These are phyloP conservation scores for Trichosporon inkin DNA, from an alignment of 1,284 basidiomycete genomes.

Conservation along the genomic window DNA sequence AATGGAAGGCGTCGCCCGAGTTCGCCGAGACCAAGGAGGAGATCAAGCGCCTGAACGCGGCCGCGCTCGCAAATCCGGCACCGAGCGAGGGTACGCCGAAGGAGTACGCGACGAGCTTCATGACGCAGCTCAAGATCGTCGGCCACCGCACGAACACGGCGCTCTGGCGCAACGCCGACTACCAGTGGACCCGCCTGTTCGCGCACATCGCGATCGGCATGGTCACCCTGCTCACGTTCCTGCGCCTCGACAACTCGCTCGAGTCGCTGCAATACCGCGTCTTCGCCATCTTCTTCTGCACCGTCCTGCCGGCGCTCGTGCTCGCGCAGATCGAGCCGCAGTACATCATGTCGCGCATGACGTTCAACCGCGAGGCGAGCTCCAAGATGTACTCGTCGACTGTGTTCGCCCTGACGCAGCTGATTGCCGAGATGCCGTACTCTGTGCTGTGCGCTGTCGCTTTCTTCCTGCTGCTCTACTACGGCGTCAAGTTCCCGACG, in stretches of 20 bases:
- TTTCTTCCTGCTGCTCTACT: conserved; percentile 63
- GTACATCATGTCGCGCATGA: conserved; percentile 72
- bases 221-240: conserved; percentile 75
- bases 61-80: conserved; percentile 48
- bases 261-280: conserved; percentile 78
- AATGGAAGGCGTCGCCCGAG: conserved; percentile 60
- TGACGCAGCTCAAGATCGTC: conserved; percentile 73
- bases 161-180: conserved; percentile 70
- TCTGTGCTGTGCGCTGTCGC: conserved; percentile 62
- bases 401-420: conserved; percentile 74
- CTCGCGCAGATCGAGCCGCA: conserved; percentile 65
- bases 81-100: conserved; percentile 34
- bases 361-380: conserved; percentile 56
- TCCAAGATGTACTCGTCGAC: conserved; percentile 53
- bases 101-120: conserved; percentile 62
- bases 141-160: conserved; percentile 68
- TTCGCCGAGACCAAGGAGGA: conserved; percentile 47
- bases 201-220: conserved; percentile 71
- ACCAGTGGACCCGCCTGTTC: conserved; percentile 72
- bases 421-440: conserved; percentile 69
- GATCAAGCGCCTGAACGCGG: conserved; percentile 52
- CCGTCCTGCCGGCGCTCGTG: conserved; percentile 42
- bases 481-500: conserved; percentile 39
- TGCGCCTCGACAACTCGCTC: conserved; percentile 65
- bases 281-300: conserved; percentile 56